phyloP scores from a whole-genome alignment of 352 stramenopile genomes.

The Phytophthora rubi region DNA sequence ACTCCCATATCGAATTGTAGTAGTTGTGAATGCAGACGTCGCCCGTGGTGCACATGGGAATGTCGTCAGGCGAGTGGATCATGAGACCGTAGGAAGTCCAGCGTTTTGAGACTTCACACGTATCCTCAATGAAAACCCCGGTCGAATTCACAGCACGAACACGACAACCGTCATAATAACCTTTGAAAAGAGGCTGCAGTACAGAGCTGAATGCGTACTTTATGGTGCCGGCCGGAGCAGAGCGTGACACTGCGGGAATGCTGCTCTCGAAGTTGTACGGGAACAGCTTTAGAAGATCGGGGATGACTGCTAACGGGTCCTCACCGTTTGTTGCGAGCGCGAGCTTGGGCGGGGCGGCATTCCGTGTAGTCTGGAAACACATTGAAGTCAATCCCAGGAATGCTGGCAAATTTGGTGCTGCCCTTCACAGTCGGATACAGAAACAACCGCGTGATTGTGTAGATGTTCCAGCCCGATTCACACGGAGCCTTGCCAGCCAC shows the following conservation, averaged over 20 bases:
- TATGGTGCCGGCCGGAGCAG: conserved; percentile 9
- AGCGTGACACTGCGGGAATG: conserved; percentile 4
- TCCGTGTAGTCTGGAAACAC: conserved; percentile 42
- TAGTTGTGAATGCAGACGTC: conserved; percentile 41
- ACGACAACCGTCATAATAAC: conserved; percentile 35
- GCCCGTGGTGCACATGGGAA: conserved; percentile 30
- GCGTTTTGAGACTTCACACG: conserved; percentile 15
- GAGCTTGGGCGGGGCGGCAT: conserved; percentile 33
- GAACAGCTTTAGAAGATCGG: conserved; percentile 33
- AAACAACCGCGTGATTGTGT: conserved; percentile 29
- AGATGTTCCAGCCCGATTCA: conserved; percentile 30
- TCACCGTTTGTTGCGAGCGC: conserved; percentile 23
- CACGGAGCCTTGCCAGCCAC: conserved; percentile 23
- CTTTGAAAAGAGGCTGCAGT: conserved; percentile 32
- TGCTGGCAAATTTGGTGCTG: conserved; percentile 31
- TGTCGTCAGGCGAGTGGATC: conserved; percentile 36
- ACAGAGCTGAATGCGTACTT: conserved; percentile 14
- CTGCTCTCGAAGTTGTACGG: conserved; percentile 41
- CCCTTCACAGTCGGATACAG: conserved; percentile 32
- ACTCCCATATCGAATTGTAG: conserved; percentile 40
- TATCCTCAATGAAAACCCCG: conserved; percentile 30
- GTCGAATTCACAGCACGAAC: conserved; percentile 31
- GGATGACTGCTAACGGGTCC: conserved; percentile 20
- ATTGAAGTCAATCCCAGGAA: conserved; percentile 38
- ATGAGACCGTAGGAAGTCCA: conserved; percentile 36